Evolutionary conservation across 441 rosid species (phyloP).

Genomic region (Adansonia grandidieri): DNA sequence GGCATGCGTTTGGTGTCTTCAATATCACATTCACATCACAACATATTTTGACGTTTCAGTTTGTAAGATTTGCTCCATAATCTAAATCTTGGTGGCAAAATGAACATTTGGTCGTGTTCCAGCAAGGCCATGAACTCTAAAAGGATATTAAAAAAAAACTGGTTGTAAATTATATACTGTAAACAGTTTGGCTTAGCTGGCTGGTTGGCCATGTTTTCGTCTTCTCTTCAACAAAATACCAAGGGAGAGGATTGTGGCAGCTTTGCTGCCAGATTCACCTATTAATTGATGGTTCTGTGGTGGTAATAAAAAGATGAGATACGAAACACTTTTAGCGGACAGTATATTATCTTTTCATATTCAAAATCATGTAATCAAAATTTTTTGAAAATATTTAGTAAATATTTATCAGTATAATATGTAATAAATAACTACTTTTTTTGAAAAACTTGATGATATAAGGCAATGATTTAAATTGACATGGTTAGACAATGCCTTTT

Average conservation of each 20-base stretch:
- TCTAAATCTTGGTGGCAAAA: neutral
- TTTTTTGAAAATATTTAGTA: too few species aligned
- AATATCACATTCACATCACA: neutral
- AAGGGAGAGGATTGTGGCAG: slow-evolving; percentile 38
- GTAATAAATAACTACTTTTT: too few species aligned
- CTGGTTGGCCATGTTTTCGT: neutral
- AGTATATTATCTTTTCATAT: too few species aligned
- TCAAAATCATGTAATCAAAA: too few species aligned
- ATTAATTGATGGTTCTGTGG: slow-evolving; percentile 19
- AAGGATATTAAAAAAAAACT: neutral
- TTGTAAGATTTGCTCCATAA: neutral
- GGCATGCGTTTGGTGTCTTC: neutral
- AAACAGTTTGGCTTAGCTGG: too few species aligned
- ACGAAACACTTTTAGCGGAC: too few species aligned
- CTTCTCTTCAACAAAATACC: neutral
- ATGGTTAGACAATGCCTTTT: too few species aligned
- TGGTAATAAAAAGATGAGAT: slow-evolving; percentile 39
- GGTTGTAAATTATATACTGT: too few species aligned
- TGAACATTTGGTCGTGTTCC: neutral
- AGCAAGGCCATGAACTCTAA: too few species aligned
- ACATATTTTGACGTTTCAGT: neutral
- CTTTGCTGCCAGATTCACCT: slow-evolving; percentile 44
- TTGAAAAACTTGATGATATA: too few species aligned
- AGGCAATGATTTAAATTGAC: too few species aligned
- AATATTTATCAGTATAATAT: too few species aligned